Base-by-base conservation (phyloP, 352 stramenopile genomes). In the Lagenidium giganteum region DNA sequence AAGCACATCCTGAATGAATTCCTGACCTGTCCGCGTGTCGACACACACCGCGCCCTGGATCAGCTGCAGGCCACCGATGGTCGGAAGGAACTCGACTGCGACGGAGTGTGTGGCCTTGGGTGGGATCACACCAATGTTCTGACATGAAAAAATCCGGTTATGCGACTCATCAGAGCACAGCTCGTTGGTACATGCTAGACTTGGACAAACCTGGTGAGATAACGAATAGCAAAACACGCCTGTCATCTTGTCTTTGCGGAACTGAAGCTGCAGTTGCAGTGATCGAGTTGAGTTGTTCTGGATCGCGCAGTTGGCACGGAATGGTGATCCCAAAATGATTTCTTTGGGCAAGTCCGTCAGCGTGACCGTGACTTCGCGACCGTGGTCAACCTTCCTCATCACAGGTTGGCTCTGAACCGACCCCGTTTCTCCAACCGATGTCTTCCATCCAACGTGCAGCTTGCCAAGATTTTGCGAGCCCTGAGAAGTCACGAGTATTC, bases 371-470 rank as follows among this genome's bases (percentile, higher is more conserved):
- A 86, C 55, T 1, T 84, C 68, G 16, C 45, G 52, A 16, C 36
- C 43, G 13, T 40, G 22, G n/a, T 54, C 38, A 16, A 65, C 39
- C 43, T 87, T 87, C 12, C 67, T 41, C 58, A 84, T 63, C 25
- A 87, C 66, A 4, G 69, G 67, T 47, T 87, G 74, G 18, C 74
- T 89, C 39, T 86, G 69, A 7, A 89, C 64, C 0, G 70, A 79
- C 0, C 76, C 76, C 17, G 76, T 67, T 62, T 89, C 76, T 1
- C 76, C 76, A 33, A 85, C 71, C 2, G 68, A 68, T 21, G 66
- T 77, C 61, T 86, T 85, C 76, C 76, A 89, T 9, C 67, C 64
- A 2, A 89, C 72, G 42, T 87, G 68, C 14, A 89, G 54, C 21
- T 71, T 58, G 0, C 76, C 76, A 18, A 83, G 36, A 26, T 80